Evolutionary conservation across 208 protist species (phyloP).

Genomic region (Angomonas desouzai): DNA sequence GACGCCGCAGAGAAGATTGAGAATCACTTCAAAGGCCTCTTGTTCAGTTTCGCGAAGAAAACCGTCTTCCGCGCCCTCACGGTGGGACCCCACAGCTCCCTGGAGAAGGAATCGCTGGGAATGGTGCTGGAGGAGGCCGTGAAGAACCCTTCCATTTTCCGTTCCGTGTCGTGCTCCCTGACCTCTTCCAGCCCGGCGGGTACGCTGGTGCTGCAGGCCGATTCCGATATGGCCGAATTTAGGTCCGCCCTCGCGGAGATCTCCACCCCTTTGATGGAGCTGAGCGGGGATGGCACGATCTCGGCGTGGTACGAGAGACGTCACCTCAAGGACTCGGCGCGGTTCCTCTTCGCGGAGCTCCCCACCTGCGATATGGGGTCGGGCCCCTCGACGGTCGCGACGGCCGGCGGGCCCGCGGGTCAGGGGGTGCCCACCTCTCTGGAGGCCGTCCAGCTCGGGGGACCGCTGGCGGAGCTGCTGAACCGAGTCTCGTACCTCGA

Average conservation of each 20-base stretch:
- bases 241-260: constrained; percentile 13
- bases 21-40: constrained; percentile 9
- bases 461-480: neutral
- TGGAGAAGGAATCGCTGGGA: neutral
- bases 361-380: neutral
- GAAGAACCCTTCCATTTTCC: neutral
- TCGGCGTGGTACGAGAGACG: neutral
- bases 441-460: neutral
- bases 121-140: constrained; percentile 2
- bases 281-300: constrained; percentile 25
- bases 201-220: constrained; percentile 21
- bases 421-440: neutral
- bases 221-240: constrained; percentile 16
- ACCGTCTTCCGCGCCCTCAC: constrained; percentile 16
- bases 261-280: constrained; percentile 29
- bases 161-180: constrained; percentile 1
- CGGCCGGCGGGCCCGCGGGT: neutral
- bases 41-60: constrained; percentile 26
- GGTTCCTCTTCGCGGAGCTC: constrained; percentile 6
- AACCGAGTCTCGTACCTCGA: neutral
- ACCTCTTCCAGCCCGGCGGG: constrained; percentile 6
- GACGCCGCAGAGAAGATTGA: neutral
- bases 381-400: neutral
- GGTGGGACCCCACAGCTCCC: neutral
- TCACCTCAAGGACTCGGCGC: constrained; percentile 2